phyloP scores from a whole-genome alignment of 768 basidiomycete species.

The Collybiopsis confluens region DNA sequence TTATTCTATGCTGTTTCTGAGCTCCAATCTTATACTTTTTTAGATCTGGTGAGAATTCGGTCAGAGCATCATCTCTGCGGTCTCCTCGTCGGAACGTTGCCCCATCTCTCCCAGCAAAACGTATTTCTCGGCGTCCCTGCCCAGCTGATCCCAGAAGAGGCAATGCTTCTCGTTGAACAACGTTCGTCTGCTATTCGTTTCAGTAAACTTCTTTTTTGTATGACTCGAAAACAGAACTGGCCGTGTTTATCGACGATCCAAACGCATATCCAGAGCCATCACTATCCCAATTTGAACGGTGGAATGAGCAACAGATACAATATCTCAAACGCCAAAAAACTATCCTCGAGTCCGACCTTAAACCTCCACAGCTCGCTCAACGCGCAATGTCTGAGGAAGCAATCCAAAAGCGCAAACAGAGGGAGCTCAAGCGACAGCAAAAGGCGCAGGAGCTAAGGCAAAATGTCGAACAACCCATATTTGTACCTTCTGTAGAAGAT shows the following conservation, averaged over 20 bases:
- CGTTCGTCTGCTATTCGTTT: constrained; percentile 38
- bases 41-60: constrained; percentile 80
- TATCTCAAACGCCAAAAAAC: constrained; percentile 45
- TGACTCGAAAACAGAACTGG: constrained; percentile 53
- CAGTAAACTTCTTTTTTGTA: background rate
- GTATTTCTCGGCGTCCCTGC: constrained; percentile 92
- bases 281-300: constrained; percentile 40
- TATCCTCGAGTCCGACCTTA: constrained; percentile 44
- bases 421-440: constrained; percentile 42
- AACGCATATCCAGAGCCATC: constrained; percentile 50
- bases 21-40: constrained; percentile 9
- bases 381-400: constrained; percentile 59
- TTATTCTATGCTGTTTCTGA: background rate
- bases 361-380: constrained; percentile 32
- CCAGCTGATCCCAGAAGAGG: constrained; percentile 87
- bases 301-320: constrained; percentile 48
- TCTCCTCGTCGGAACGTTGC: constrained; percentile 83
- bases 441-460: constrained; percentile 17
- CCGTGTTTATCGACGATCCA: constrained; percentile 72
- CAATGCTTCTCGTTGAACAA: constrained; percentile 78
- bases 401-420: constrained; percentile 64
- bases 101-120: constrained; percentile 95
- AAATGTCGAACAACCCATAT: background rate
- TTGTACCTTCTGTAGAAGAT: background rate
- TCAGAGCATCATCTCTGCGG: constrained; percentile 82